Evolutionary conservation across 2,329 filamentous ascomycete species (phyloP).

Genomic region (Pestalotiopsis sp.): DNA sequence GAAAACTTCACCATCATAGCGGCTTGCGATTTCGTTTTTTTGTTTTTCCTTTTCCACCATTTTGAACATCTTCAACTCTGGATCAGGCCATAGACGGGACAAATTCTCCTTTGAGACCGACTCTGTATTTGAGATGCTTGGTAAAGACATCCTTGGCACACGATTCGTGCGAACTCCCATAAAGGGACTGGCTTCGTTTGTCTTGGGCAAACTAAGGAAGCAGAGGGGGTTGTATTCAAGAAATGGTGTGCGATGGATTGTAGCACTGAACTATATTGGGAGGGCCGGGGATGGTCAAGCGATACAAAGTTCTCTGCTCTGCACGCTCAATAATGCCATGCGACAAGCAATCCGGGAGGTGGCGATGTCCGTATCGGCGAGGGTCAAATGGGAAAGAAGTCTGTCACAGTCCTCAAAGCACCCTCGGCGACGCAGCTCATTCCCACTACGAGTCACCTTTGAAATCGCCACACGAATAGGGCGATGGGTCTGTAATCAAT

Average conservation of each 20-base stretch:
- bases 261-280: neutral
- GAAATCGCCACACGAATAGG: neutral
- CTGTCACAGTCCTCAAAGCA: too few species aligned
- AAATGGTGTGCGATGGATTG: neutral
- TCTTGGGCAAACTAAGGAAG: neutral
- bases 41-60: slow-evolving; percentile 9
- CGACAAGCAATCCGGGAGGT: neutral
- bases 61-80: slow-evolving; percentile 13
- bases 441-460: neutral
- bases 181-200: neutral
- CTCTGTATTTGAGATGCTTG: neutral
- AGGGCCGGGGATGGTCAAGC: neutral
- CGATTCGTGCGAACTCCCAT: neutral
- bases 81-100: slow-evolving; percentile 7
- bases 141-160: neutral
- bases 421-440: too few species aligned
- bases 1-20: slow-evolving; percentile 13
- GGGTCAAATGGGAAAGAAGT: neutral
- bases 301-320: neutral
- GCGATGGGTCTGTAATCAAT: neutral
- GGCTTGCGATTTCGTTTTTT: slow-evolving; percentile 15
- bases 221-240: neutral
- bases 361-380: neutral
- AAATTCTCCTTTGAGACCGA: neutral
- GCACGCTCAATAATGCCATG: neutral